Conservation (phyloP, 306 rosid species). For the Cucumis melo region DNA sequence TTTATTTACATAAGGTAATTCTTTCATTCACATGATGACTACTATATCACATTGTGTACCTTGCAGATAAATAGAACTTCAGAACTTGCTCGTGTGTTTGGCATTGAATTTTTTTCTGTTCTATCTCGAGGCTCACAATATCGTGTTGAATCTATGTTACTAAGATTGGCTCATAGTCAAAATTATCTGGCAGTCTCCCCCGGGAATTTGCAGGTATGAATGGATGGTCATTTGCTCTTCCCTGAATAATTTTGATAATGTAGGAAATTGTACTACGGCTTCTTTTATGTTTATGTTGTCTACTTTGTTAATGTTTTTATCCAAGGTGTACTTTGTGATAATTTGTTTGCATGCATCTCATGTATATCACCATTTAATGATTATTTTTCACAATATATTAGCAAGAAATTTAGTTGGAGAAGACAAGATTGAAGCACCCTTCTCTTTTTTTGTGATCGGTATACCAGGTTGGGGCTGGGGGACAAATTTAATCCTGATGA, state of each 20-base stretch:
- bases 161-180: conserved; percentile 85
- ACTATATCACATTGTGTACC: conserved; percentile 9
- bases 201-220: conserved; percentile 64
- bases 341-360: not conserved
- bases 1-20: not conserved
- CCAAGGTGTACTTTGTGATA: not conserved
- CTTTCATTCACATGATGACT: conserved; percentile 1
- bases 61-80: conserved; percentile 87
- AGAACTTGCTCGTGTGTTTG: conserved; percentile 96
- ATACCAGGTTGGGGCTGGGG: not conserved
- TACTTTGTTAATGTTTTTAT: not conserved
- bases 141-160: conserved; percentile 90
- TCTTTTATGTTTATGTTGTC: not conserved
- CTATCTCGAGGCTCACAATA: conserved; percentile 94
- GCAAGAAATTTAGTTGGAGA: not conserved
- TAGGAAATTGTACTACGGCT: not conserved
- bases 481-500: not conserved
- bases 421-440: not conserved
- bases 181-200: conserved; percentile 88
- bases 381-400: not conserved
- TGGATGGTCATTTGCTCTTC: conserved; percentile 6
- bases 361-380: not conserved
- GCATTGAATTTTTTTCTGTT: conserved; percentile 94
- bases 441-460: not conserved
- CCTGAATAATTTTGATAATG: not conserved